Percentiles rank a stretch among this genome's conserved stretches.
Conservation (phyloP, 805 yeast genomes). For the Candida cerambycidarum region DNA sequence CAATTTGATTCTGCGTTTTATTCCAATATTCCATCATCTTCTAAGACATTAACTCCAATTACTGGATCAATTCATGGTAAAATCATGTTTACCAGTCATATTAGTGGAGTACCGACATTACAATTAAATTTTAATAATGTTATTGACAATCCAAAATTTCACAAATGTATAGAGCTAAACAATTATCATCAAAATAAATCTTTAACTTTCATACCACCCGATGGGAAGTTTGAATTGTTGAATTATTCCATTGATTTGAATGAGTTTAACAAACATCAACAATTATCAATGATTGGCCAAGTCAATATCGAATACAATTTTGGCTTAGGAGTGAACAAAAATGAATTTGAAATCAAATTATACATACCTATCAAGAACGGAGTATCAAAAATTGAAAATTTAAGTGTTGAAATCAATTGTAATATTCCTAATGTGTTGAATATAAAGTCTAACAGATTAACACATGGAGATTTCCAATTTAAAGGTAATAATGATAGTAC, state of each 20-base stretch:
- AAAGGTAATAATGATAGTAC: conserved; percentile 35
- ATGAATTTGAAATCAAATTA: conserved; percentile 64
- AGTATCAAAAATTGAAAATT: conserved; percentile 33
- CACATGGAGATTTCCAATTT: conserved; percentile 74
- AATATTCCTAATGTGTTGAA: conserved; percentile 21
- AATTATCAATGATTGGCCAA: conserved; percentile 43
- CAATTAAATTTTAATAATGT: conserved; percentile 53
- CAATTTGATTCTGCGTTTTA: conserved; percentile 31
- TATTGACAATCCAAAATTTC: conserved; percentile 60
- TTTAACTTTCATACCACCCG: conserved; percentile 82
- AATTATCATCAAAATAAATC: conserved; percentile 52
- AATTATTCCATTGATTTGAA: conserved; percentile 60
- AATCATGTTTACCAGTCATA: conserved; percentile 59
- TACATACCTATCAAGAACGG: conserved; percentile 36
- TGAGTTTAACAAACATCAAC: conserved; percentile 13
- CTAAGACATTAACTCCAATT: conserved; percentile 34
- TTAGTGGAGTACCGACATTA: conserved; percentile 78
- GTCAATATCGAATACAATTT: conserved; percentile 47
- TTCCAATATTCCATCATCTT: conserved; percentile 20
- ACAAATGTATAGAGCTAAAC: conserved; percentile 60
- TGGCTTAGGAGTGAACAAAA: conserved; percentile 50
- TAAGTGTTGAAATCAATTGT: conserved; percentile 27
- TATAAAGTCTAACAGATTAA: conserved; percentile 59
- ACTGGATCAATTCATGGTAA: conserved; percentile 62
- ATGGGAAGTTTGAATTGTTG: conserved; percentile 67